Conservation (phyloP, 2,329 filamentous ascomycete species). For the Diaporthe citrichinensis region DNA sequence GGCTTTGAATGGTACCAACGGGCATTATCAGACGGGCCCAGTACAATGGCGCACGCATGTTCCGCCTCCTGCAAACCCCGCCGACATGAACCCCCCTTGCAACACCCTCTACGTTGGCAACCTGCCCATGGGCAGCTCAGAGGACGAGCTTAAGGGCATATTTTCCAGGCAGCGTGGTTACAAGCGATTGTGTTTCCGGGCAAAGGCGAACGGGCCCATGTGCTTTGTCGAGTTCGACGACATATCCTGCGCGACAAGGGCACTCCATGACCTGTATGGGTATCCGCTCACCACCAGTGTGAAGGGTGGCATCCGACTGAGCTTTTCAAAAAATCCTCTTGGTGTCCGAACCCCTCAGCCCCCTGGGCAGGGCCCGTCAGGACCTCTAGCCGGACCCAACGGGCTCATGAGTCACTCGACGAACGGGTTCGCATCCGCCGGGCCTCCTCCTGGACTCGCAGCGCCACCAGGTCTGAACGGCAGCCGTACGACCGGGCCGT, state of each 20-base stretch:
- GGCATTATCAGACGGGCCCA: constrained; percentile 20
- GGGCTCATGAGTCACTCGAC: constrained; percentile 68
- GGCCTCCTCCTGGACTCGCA: constrained; percentile 85
- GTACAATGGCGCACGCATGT: constrained; percentile 25
- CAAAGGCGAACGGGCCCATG: constrained; percentile 96
- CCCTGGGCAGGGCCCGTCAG: constrained; percentile 56
- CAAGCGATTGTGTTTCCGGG: constrained; percentile 94
- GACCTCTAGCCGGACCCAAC: constrained; percentile 68
- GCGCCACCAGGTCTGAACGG: constrained; percentile 78
- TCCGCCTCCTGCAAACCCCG: constrained; percentile 86
- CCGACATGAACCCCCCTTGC: constrained; percentile 96
- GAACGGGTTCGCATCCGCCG: constrained; percentile 76
- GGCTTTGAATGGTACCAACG: constrained; percentile 57
- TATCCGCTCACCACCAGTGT: constrained; percentile 89
- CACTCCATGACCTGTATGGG: constrained; percentile 90
- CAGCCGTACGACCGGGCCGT: constrained; percentile 43
- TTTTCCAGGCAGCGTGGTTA: constrained; percentile 96
- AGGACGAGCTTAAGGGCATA: constrained; percentile 94
- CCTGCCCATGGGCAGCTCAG: constrained; percentile 89
- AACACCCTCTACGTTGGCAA: constrained; percentile 99
- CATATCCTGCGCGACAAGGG: constrained; percentile 90
- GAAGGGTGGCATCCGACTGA: constrained; percentile 94
- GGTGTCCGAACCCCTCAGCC: constrained; percentile 87
- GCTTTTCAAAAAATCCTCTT: constrained; percentile 97
- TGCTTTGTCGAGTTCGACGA: constrained; percentile 99